These are phyloP conservation scores for Botrytis fragariae DNA, from an alignment of 2,329 filamentous ascomycete genomes.

Conservation along the genomic window DNA sequence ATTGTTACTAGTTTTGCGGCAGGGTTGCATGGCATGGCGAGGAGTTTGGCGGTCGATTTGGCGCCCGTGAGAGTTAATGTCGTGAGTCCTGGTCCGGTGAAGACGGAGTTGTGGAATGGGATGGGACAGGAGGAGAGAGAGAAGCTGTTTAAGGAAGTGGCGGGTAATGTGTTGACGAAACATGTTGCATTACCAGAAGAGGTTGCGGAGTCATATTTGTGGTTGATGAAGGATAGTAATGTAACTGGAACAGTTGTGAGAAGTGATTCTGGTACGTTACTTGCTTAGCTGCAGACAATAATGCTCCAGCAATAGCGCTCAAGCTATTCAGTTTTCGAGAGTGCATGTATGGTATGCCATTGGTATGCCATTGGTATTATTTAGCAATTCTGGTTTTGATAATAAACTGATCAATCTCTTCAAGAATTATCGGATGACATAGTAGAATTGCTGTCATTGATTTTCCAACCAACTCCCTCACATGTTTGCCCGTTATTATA, in stretches of 20 bases:
- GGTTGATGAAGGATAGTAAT: conserved; percentile 45
- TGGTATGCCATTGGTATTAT: too few relatives aligned
- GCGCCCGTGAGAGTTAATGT: conserved; percentile 62
- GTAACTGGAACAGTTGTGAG: conserved; percentile 38
- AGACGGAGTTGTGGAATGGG: conserved; percentile 47
- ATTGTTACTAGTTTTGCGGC: conserved; percentile 49
- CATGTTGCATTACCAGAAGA: conserved; percentile 39
- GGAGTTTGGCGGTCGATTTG: conserved; percentile 60
- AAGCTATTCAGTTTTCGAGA: background rate
- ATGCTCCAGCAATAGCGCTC: background rate
- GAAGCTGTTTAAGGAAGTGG: conserved; percentile 27
- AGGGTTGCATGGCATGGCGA: conserved; percentile 52
- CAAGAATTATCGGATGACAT: background rate
- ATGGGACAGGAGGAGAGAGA: conserved; percentile 41
- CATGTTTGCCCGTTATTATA: conserved; percentile 51
- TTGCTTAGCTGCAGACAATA: background rate
- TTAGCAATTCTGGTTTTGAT: too few relatives aligned
- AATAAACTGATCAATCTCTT: background rate
- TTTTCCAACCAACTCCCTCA: conserved; percentile 44
- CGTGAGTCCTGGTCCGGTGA: conserved; percentile 54
- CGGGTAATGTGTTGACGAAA: conserved; percentile 23
- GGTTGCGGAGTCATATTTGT: conserved; percentile 46
- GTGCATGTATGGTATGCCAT: background rate
- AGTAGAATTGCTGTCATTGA: background rate
- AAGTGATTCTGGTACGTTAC: conserved; percentile 25